Evolutionary conservation across 768 basidiomycete species (phyloP).

Genomic region (Pleurotus cornucopiae): DNA sequence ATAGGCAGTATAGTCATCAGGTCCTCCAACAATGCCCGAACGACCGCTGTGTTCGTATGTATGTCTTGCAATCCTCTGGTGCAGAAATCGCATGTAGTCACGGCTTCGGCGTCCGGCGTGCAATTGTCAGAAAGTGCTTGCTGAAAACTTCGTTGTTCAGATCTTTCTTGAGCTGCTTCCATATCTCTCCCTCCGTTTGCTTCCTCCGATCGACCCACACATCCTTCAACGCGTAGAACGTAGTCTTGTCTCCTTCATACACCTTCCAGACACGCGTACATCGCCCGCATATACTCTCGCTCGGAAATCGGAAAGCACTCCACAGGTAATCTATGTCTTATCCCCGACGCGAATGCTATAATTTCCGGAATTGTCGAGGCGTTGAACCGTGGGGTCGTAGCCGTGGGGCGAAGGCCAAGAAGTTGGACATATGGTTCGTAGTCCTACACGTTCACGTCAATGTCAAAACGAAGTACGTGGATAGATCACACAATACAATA

Average conservation of each 20-base stretch:
- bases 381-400: conserved; percentile 8
- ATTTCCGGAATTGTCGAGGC: conserved; percentile 1
- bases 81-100: background rate
- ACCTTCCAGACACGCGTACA: conserved; percentile 9
- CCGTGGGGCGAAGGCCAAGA: conserved; percentile 3
- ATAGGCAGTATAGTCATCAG: background rate
- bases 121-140: background rate
- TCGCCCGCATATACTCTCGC: conserved; percentile 1
- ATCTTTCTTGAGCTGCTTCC: background rate
- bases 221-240: conserved; percentile 6
- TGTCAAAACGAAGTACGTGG: background rate
- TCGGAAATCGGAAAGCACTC: conserved; percentile 7
- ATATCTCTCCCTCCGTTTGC: background rate
- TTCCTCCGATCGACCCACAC: conserved; percentile 8
- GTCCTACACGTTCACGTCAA: background rate
- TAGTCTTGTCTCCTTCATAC: background rate
- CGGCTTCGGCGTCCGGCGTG: background rate
- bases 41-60: background rate
- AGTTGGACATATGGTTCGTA: background rate
- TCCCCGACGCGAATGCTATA: conserved; percentile 3
- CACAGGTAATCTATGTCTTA: background rate
- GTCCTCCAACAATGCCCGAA: background rate
- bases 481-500: background rate
- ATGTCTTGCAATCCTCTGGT: background rate
- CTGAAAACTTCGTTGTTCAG: background rate